phyloP scores from a whole-genome alignment of 805 yeast species.

The Cephaloascus fragrans region DNA sequence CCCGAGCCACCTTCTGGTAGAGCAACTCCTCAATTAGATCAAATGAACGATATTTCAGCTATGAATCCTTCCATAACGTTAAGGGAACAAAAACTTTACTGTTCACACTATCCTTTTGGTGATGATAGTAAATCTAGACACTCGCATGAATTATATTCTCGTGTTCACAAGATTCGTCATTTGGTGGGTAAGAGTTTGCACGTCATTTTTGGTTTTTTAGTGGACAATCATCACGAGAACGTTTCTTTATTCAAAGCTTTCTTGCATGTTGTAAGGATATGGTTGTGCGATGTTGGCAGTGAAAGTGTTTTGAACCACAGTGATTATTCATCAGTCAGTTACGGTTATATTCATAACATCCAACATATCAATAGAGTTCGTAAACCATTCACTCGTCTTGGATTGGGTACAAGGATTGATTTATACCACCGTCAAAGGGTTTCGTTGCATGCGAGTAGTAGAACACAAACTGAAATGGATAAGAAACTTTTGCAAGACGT shows the following conservation, averaged over 20 bases:
- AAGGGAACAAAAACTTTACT: conserved; percentile 53
- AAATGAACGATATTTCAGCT: conserved; percentile 24
- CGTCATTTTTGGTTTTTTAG: conserved; percentile 36
- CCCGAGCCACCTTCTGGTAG: conserved; percentile 17
- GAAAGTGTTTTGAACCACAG: conserved; percentile 53
- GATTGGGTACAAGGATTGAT: conserved; percentile 66
- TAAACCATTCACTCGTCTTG: conserved; percentile 68
- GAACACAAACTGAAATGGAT: conserved; percentile 63
- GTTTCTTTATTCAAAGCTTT: conserved; percentile 52
- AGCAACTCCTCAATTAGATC: conserved; percentile 9
- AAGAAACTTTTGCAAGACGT: conserved; percentile 54
- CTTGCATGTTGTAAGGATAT: conserved; percentile 56
- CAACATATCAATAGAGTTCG: conserved; percentile 56
- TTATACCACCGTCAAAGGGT: conserved; percentile 70
- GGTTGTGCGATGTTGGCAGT: conserved; percentile 75
- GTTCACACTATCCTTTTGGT: conserved; percentile 58
- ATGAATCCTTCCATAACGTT: conserved; percentile 47
- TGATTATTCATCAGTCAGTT: conserved; percentile 42
- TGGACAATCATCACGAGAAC: conserved; percentile 47
- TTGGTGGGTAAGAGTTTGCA: conserved; percentile 58
- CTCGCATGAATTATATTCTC: conserved; percentile 18
- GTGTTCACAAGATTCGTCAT: conserved; percentile 52
- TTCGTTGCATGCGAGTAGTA: conserved; percentile 58
- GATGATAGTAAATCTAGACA: conserved; percentile 35
- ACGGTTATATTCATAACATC: conserved; percentile 43